phyloP scores from a whole-genome alignment of 352 stramenopile species.

The Vaucheria bursata region DNA sequence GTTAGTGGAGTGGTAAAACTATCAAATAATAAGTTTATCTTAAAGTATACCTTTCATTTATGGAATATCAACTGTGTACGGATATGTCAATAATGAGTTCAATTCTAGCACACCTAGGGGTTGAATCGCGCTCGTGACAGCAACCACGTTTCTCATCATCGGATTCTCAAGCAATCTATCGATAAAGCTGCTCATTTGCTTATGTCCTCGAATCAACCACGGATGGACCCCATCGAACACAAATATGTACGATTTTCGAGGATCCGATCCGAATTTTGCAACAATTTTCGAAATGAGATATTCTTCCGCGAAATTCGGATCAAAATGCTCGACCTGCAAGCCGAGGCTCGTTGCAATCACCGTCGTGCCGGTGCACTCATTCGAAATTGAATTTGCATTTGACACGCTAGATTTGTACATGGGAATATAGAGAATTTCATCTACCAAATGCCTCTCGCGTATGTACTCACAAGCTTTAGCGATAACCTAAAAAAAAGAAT shows the following conservation, averaged over 20 bases:
- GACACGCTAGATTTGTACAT: no score
- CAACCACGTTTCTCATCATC: no score
- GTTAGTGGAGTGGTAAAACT: no score
- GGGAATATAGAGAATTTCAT: not conserved
- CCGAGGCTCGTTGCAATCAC: not conserved
- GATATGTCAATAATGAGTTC: no score
- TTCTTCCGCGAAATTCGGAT: not conserved
- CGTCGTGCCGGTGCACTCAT: not conserved
- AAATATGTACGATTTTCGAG: not conserved
- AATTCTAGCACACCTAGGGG: no score
- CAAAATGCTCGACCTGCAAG: not conserved
- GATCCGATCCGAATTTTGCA: not conserved
- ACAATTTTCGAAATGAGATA: not conserved
- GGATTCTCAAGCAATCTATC: not conserved
- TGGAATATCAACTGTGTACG: no score
- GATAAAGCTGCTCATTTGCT: not conserved
- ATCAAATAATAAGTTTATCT: no score
- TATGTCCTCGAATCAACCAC: not conserved
- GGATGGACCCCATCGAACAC: not conserved
- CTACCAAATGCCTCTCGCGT: not conserved
- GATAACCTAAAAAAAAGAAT: no score
- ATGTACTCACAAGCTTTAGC: conserved; percentile 1
- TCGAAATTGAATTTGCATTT: no score
- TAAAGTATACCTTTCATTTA: no score
- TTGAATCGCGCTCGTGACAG: no score